These are phyloP conservation scores for Gossypium thurberi DNA, from an alignment of 345 rosid genomes.

Conservation along the genomic window DNA sequence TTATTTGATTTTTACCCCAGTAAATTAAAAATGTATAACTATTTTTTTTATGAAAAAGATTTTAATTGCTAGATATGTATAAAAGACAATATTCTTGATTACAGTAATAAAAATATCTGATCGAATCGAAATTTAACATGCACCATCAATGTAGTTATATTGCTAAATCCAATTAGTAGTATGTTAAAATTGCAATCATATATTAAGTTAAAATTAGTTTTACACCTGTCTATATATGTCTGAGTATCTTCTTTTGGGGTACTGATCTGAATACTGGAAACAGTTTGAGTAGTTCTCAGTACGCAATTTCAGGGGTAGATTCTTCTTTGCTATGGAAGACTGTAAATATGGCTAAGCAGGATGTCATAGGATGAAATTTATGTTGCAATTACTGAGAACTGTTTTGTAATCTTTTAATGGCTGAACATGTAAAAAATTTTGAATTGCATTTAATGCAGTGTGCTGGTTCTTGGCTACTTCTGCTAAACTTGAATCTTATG, in stretches of 20 bases:
- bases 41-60: background rate
- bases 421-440: conserved; percentile 8
- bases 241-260: background rate
- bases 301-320: background rate
- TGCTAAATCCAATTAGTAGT: no score
- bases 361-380: background rate
- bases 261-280: background rate
- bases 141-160: background rate
- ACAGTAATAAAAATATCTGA: background rate
- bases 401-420: background rate
- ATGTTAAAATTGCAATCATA: no score
- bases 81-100: background rate
- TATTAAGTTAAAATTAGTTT: no score
- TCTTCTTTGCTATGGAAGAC: background rate
- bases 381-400: background rate
- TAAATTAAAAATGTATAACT: background rate
- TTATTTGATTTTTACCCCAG: background rate
- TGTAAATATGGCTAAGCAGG: background rate
- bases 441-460: conserved; percentile 15
- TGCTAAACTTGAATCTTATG: conserved; percentile 27
- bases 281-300: background rate
- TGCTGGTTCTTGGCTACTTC: background rate
- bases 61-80: background rate
- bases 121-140: background rate
- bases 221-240: no score